Evolutionary conservation across 2,329 filamentous ascomycete species (phyloP).

Genomic region (Mariannaea sp.): DNA sequence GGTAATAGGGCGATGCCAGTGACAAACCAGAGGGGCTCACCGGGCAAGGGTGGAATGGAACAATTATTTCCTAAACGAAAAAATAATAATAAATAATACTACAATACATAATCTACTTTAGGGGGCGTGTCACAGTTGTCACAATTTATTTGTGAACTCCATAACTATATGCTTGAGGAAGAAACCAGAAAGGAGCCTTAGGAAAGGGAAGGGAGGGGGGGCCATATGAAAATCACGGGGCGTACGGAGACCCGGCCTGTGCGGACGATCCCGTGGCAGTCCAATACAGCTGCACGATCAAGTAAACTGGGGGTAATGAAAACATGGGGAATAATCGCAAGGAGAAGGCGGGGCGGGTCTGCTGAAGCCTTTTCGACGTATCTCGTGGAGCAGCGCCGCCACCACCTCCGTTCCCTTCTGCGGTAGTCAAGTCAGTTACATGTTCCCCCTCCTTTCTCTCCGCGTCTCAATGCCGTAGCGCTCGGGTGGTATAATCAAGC

Average conservation of each 20-base stretch:
- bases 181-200: slow-evolving; percentile 12
- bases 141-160: too few relatives aligned
- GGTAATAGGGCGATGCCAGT: slow-evolving; percentile 34
- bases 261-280: slow-evolving; percentile 35
- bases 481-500: background rate
- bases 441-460: background rate
- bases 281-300: slow-evolving; percentile 43
- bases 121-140: slow-evolving; percentile 22
- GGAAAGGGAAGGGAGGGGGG: slow-evolving; percentile 22
- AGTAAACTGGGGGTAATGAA: slow-evolving; percentile 48
- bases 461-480: background rate
- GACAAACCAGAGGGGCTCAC: slow-evolving; percentile 37
- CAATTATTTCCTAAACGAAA: background rate
- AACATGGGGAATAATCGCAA: slow-evolving; percentile 33
- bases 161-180: slow-evolving; percentile 20
- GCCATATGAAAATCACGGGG: slow-evolving; percentile 21
- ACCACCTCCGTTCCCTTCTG: too few relatives aligned
- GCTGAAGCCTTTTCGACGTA: slow-evolving; percentile 14
- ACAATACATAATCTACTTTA: too few relatives aligned
- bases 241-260: slow-evolving; percentile 12
- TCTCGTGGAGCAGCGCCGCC: too few relatives aligned
- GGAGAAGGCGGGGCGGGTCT: slow-evolving; percentile 21
- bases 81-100: too few relatives aligned
- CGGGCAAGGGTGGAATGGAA: background rate
- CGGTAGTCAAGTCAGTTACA: too few relatives aligned